phyloP scores from a whole-genome alignment of 257 asterid species.

The Solanum medicagineum region DNA sequence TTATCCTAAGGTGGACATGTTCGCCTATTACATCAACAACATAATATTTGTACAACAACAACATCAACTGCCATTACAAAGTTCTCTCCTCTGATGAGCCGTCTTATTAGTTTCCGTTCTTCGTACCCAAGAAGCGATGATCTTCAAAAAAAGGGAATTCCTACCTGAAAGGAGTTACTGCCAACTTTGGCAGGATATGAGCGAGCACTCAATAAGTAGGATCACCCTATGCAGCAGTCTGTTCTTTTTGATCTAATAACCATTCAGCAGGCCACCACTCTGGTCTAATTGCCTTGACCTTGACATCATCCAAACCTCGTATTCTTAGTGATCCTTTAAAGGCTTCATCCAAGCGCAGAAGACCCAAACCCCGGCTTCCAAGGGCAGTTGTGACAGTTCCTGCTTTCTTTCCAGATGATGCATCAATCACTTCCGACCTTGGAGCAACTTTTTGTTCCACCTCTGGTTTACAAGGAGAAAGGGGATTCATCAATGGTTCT shows the following conservation, averaged over 20 bases:
- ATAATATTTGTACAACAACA: neutral
- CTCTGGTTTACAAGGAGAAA: conserved; percentile 21
- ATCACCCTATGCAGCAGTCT: conserved; percentile 18
- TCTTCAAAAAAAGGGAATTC: neutral
- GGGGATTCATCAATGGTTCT: neutral
- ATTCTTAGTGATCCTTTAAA: conserved; percentile 39
- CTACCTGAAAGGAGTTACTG: neutral
- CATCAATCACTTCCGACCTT: conserved; percentile 41
- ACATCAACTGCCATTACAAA: neutral
- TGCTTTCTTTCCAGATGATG: conserved; percentile 39
- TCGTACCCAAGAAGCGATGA: neutral
- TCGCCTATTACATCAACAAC: neutral
- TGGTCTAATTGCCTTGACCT: conserved; percentile 45
- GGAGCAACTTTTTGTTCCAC: conserved; percentile 48
- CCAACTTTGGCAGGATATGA: neutral
- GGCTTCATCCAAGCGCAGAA: conserved; percentile 52
- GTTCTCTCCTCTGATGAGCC: neutral
- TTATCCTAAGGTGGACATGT: neutral
- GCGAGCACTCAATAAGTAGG: neutral
- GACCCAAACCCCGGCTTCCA: conserved; percentile 65
- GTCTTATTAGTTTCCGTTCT: neutral
- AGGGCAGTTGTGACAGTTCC: conserved; percentile 68
- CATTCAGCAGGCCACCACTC: conserved; percentile 95
- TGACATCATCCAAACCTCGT: conserved; percentile 45
- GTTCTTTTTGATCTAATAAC: conserved; percentile 25